Evolutionary conservation across 805 yeast species (phyloP).

Genomic region (Ogataea salicorniae): DNA sequence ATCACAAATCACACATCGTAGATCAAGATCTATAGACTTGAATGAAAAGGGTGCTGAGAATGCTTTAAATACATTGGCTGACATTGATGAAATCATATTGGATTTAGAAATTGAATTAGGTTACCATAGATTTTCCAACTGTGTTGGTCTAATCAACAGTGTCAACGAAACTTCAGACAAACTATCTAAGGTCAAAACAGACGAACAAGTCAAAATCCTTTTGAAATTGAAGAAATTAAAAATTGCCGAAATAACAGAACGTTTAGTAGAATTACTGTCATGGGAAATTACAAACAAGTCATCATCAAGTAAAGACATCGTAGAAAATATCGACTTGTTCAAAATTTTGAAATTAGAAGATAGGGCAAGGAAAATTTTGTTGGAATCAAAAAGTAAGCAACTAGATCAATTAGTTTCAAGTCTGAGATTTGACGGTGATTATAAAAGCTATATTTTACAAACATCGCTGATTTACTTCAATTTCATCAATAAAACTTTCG

Average conservation of each 20-base stretch:
- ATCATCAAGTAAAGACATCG: conserved; percentile 14
- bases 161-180: conserved; percentile 18
- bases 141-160: conserved; percentile 32
- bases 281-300: conserved; percentile 20
- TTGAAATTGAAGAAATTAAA: conserved; percentile 18
- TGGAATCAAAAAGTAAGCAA: conserved; percentile 42
- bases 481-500: conserved; percentile 51
- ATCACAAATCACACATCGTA: conserved; percentile 50
- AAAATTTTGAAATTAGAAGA: conserved; percentile 37
- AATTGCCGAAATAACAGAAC: conserved; percentile 20
- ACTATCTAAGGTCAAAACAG: conserved; percentile 12
- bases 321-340: conserved; percentile 26
- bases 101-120: conserved; percentile 47
- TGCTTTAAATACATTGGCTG: conserved; percentile 15
- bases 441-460: conserved; percentile 51
- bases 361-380: conserved; percentile 43
- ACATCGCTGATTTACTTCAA: conserved; percentile 60
- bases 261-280: conserved; percentile 14
- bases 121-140: conserved; percentile 39
- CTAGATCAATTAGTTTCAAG: conserved; percentile 44
- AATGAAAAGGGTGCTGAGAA: conserved; percentile 18
- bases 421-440: conserved; percentile 52
- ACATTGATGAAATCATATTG: conserved; percentile 43
- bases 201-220: conserved; percentile 12
- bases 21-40: conserved; percentile 48